Evolutionary conservation across 1,284 basidiomycete species (phyloP).

Genomic region (Lignosus rhinocerotis): DNA sequence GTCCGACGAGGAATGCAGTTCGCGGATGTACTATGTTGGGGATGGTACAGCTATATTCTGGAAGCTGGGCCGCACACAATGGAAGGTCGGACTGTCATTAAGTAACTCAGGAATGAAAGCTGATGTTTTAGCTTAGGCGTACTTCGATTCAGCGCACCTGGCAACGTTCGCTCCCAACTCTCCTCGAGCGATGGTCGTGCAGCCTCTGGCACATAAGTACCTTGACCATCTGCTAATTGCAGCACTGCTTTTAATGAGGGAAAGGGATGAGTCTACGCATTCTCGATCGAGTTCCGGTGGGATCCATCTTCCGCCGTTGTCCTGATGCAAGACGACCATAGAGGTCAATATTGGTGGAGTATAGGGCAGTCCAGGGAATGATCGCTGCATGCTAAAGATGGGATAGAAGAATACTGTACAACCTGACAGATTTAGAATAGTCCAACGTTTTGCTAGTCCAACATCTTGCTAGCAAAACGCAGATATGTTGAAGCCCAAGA

Average conservation of each 20-base stretch:
- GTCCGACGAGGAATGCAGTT: slow-evolving; percentile 6
- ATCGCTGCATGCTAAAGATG: background rate
- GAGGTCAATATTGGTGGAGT: background rate
- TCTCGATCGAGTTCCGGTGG: slow-evolving; percentile 1
- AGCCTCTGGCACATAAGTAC: slow-evolving; percentile 24
- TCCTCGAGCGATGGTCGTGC: slow-evolving; percentile 25
- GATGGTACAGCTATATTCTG: slow-evolving; percentile 28
- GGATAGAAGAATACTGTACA: background rate
- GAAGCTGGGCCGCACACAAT: slow-evolving; percentile 24
- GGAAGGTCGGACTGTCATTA: slow-evolving; percentile 24
- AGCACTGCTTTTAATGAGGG: slow-evolving; percentile 31
- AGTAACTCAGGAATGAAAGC: background rate
- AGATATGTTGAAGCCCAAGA: background rate
- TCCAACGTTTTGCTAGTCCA: background rate
- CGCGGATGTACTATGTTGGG: slow-evolving; percentile 24
- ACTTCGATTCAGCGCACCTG: slow-evolving; percentile 17
- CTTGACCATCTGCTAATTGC: slow-evolving; percentile 30
- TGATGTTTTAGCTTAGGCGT: slow-evolving; percentile 17
- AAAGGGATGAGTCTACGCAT: slow-evolving; percentile 14
- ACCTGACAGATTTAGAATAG: background rate
- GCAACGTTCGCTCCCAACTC: slow-evolving; percentile 25
- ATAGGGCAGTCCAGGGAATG: background rate
- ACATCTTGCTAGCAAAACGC: too few relatives aligned
- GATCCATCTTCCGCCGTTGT: slow-evolving; percentile 1
- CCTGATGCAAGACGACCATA: background rate